Evolutionary conservation across 768 basidiomycete species (phyloP), one percentile per base, ranked within the genome.

Genomic region (Suillus weaverae): DNA sequence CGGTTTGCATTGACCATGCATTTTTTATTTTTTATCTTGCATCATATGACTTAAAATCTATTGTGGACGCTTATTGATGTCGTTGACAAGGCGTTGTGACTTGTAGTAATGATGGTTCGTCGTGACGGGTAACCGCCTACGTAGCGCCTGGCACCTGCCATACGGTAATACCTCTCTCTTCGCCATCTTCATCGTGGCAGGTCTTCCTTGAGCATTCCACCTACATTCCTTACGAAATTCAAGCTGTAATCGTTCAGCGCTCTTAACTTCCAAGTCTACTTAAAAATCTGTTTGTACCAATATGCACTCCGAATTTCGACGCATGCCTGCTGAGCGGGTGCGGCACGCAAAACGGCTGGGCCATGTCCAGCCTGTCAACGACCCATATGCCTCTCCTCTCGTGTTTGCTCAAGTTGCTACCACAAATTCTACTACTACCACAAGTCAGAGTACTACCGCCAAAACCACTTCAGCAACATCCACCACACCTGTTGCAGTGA

Each of bases 341-440:
- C 71, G 67, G 62, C 76, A 76, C 60, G 69, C 70, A 56, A 76
- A 76, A 36, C 76, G 75, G 44, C 66, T 76, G 38, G 76, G 73
- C 3, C 67, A 76, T 36, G 73, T 65, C 43, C 70, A 68, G 39
- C 63, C 61, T 57, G 57, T 39, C 30, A 1, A 6, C 16, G 63
- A 63, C 18, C 39, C 67, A n/a, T 70, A 60, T 60, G 48, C 60
- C 32, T 50, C 44, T 26, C 10, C 61, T 7, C 57, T 56, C 35
- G 18, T 65, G 1, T 60, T 68, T 18, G 67, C 70, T 38, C 1
- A 20, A 26, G 51, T 7, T 16, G 38, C 20, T 38, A 53, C 39
- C 26, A 54, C 32, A 55, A 41, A 32, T 8, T 20, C 56, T 50
- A 57, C 64, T 18, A 65, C 64, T 20, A 30, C 66, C 11, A 41